Percentiles rank a stretch among this genome's conserved stretches.
These are phyloP conservation scores for Penicillium fimorum DNA, from an alignment of 495 filamentous ascomycete species.

Conservation along the genomic window DNA sequence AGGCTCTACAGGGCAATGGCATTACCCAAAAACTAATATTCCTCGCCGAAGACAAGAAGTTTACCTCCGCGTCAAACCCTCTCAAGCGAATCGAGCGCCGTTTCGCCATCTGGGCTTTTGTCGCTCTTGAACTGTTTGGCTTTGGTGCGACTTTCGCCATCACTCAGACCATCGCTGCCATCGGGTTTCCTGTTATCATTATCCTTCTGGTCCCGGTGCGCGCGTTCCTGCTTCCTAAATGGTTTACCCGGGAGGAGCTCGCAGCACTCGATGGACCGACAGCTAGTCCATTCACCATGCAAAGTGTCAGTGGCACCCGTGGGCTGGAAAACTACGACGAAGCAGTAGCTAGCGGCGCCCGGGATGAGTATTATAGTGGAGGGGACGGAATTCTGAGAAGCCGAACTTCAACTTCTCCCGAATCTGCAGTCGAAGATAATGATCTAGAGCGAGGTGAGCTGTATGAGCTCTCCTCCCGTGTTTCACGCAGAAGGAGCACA, in stretches of 20 bases:
- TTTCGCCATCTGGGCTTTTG: slow-evolving; percentile 70
- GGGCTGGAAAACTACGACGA: slow-evolving; percentile 40
- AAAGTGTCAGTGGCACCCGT: slow-evolving; percentile 73
- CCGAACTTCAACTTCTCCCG: slow-evolving; percentile 21
- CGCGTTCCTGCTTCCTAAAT: slow-evolving; percentile 67
- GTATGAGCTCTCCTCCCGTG: slow-evolving; percentile 33
- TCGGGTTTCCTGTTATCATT: slow-evolving; percentile 91
- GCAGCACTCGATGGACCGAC: slow-evolving; percentile 72
- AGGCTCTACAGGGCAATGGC: slow-evolving; percentile 77
- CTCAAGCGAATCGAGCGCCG: slow-evolving; percentile 61
- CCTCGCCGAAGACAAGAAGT: slow-evolving; percentile 61
- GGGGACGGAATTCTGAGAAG: slow-evolving; percentile 21
- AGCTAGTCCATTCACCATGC: slow-evolving; percentile 81
- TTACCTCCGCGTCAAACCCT: slow-evolving; percentile 65
- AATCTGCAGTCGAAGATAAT: slow-evolving; percentile 32
- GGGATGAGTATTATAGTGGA: slow-evolving; percentile 3
- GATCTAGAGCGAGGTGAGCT: slow-evolving; percentile 43
- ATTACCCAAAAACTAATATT: slow-evolving; percentile 81
- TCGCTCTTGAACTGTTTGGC: slow-evolving; percentile 70
- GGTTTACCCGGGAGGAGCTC: slow-evolving; percentile 69
- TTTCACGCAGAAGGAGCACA: slow-evolving; percentile 30
- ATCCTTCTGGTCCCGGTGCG: slow-evolving; percentile 74
- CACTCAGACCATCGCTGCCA: slow-evolving; percentile 90
- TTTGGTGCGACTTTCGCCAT: slow-evolving; percentile 92
- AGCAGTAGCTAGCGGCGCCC: slow-evolving; percentile 11